Evolutionary conservation across 257 asterid genomes (phyloP).

Genomic region (Cruciata laevipes): DNA sequence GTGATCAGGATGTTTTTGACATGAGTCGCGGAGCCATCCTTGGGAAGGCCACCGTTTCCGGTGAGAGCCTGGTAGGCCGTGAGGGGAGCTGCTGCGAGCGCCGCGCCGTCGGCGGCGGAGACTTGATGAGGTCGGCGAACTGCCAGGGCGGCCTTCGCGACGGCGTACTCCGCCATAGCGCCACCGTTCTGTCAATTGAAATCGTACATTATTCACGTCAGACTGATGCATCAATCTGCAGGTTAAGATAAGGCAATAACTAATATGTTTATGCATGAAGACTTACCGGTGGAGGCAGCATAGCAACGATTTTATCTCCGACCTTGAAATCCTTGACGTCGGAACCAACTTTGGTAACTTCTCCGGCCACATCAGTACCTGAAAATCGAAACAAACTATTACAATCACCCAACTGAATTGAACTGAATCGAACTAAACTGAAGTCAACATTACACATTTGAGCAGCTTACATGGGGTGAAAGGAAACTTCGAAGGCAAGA

Average conservation of each 20-base stretch:
- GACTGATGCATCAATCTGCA: neutral
- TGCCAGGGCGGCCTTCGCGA: slow-evolving; percentile 43
- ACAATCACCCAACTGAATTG: neutral
- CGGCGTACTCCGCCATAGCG: slow-evolving; percentile 56
- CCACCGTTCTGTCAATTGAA: slow-evolving; percentile 41
- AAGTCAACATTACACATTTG: too few species aligned
- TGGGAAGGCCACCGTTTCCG: slow-evolving; percentile 30
- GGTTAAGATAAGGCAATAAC: neutral
- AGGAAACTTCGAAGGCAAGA: slow-evolving; percentile 44
- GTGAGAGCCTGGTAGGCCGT: slow-evolving; percentile 54
- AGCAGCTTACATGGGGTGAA: slow-evolving; percentile 43
- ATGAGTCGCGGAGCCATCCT: slow-evolving; percentile 25
- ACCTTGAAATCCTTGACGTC: slow-evolving; percentile 36
- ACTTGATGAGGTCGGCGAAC: slow-evolving; percentile 39
- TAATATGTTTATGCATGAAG: too few species aligned
- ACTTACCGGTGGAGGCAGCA: slow-evolving; percentile 29
- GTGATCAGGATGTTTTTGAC: slow-evolving; percentile 49
- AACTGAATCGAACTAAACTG: neutral
- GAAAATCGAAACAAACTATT: neutral
- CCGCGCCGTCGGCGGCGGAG: slow-evolving; percentile 47
- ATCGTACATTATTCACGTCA: neutral
- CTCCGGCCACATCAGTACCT: slow-evolving; percentile 65
- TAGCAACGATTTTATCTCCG: slow-evolving; percentile 61
- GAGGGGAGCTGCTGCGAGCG: slow-evolving; percentile 51
- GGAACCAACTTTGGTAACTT: slow-evolving; percentile 46